These are phyloP conservation scores for Cerrena zonata DNA, from an alignment of 1,284 basidiomycete genomes.

Conservation along the genomic window DNA sequence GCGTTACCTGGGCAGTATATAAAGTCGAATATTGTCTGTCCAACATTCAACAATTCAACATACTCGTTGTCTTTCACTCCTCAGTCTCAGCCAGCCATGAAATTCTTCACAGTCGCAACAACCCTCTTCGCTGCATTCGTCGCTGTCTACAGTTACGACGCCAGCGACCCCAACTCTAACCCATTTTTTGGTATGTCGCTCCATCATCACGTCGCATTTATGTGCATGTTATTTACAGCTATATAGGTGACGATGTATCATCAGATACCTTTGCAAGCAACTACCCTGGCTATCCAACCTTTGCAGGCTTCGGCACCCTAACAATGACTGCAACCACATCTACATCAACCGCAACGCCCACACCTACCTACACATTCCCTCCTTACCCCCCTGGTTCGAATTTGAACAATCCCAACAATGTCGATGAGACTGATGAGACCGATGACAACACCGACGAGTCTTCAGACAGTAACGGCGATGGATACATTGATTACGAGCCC, in stretches of 20 bases:
- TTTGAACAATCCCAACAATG: not conserved
- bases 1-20: too few species aligned
- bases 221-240: too few species aligned
- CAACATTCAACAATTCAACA: too few species aligned
- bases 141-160: not conserved
- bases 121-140: not conserved
- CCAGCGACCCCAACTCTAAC: not conserved
- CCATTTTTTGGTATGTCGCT: not conserved
- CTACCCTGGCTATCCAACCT: not conserved
- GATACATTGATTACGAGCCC: too few species aligned
- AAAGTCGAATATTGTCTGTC: too few species aligned
- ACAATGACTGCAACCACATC: not conserved
- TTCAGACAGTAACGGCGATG: too few species aligned
- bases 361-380: not conserved
- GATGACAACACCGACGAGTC: too few species aligned
- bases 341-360: not conserved
- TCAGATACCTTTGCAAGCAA: not conserved
- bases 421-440: too few species aligned
- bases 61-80: too few species aligned
- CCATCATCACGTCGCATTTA: too few species aligned
- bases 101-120: not conserved
- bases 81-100: not conserved
- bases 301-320: not conserved
- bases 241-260: too few species aligned
- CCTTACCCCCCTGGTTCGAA: not conserved